phyloP scores from a whole-genome alignment of 2,329 filamentous ascomycete species.

The Hymenoscyphus albidus region DNA sequence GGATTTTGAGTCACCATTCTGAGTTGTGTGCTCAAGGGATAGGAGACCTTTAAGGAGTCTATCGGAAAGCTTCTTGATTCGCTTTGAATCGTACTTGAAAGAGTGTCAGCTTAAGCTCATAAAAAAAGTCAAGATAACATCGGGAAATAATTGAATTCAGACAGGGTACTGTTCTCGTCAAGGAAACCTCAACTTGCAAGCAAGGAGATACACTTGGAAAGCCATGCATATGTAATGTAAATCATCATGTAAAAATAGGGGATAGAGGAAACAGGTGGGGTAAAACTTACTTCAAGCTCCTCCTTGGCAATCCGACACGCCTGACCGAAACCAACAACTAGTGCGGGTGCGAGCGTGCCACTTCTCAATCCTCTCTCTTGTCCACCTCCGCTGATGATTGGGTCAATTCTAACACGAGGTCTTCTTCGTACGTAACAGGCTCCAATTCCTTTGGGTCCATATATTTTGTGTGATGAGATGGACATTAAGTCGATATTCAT shows the following conservation, averaged over 20 bases:
- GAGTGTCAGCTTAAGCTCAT: constrained; percentile 21
- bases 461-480: constrained; percentile 97
- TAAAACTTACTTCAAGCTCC: constrained; percentile 75
- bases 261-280: constrained; percentile 14
- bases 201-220: constrained; percentile 67
- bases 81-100: constrained; percentile 81
- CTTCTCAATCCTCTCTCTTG: constrained; percentile 94
- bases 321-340: constrained; percentile 91
- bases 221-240: constrained; percentile 81
- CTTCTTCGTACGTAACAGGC: constrained; percentile 93
- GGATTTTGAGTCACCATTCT: constrained; percentile 78
- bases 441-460: constrained; percentile 94
- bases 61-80: constrained; percentile 78
- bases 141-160: constrained; percentile 22
- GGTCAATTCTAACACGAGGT: constrained; percentile 89
- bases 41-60: constrained; percentile 79
- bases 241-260: constrained; percentile 62
- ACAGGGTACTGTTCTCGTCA: constrained; percentile 35
- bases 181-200: constrained; percentile 36
- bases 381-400: constrained; percentile 92
- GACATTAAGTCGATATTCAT: constrained; percentile 99
- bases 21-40: constrained; percentile 82
- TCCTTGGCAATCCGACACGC: constrained; percentile 87
- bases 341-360: constrained; percentile 83
- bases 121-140: constrained; percentile 26